Base-by-base conservation (phyloP, 768 basidiomycete genomes). In the Hydnomerulius pinastri region DNA sequence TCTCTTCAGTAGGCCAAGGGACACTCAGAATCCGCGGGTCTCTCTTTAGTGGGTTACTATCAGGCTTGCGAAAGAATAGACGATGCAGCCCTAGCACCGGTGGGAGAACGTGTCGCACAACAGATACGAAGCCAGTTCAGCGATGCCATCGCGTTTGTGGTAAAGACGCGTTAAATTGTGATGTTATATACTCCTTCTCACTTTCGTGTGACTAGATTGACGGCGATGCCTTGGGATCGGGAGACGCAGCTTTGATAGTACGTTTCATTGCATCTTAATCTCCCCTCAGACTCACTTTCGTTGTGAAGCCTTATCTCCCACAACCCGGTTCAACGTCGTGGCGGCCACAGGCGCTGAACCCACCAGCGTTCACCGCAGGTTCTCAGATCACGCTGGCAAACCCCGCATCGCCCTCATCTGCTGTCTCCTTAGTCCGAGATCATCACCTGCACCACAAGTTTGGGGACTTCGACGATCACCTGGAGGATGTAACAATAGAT, bases 401-500 rank as follows among this genome's bases (percentile, higher is more conserved):
- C 12, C 54, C 74, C 1, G 71, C 73, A 28, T 59, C 77, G 4
- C 82, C 85, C 0, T 54, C 62, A 4, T 74, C 72, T 10, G 81
- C 85, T 1, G 62, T 80, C 12, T 57, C 65, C 4, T 69, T 82
- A 1, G 81, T 86, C 13, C 73, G 71, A 32, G 76, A 82, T 37
- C 62, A 71, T 35, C 71, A 70, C n/a, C 65, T 75, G 45, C 83
- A 86, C 49, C 69, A 75, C 50, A 72, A 76, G 40, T 83, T 92
- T 50, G 85, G 83, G 4, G 90, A 92, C 64, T 91, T 91, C 54
- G 90, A 92, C 50, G 90, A 91, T 57, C 86, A 91, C 68, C 66
- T 91, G 39, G 90, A 90, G 67, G 83, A 90, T 65, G 83, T 84
- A 41, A 78, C 64, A 35, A 66, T 73, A 49, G 77, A 79, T 50